Evolutionary conservation across 2,329 filamentous ascomycete genomes (phyloP).

Genomic region (Penicillium nordicum): DNA sequence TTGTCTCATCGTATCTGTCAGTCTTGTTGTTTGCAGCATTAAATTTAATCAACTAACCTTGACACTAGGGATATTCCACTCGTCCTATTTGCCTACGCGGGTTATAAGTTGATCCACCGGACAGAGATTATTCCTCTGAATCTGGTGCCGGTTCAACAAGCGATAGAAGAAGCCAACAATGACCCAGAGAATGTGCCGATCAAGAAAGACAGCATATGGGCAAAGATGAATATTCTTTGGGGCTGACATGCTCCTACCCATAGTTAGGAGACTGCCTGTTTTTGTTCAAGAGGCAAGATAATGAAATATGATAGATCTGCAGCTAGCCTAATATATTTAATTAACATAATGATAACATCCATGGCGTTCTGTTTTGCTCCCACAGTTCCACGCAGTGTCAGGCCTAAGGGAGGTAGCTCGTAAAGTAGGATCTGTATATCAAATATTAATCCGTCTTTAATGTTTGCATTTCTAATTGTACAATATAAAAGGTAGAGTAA

Average conservation of each 20-base stretch:
- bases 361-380: neutral
- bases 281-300: neutral
- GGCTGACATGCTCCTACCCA: slow-evolving; percentile 5
- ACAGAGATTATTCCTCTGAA: slow-evolving; percentile 54
- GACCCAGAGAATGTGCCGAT: slow-evolving; percentile 37
- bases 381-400: neutral
- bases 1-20: slow-evolving; percentile 63
- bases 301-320: neutral
- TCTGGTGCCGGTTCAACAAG: slow-evolving; percentile 52
- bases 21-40: slow-evolving; percentile 28
- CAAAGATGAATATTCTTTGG: slow-evolving; percentile 38
- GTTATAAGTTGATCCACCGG: slow-evolving; percentile 65
- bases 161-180: slow-evolving; percentile 47
- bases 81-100: slow-evolving; percentile 54
- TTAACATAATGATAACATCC: neutral
- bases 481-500: no score
- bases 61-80: slow-evolving; percentile 56
- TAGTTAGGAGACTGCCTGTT: no score
- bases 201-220: slow-evolving; percentile 22
- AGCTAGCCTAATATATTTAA: neutral
- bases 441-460: no score
- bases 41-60: neutral
- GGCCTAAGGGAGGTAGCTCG: no score
- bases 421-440: no score
- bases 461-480: no score